A percentile compares a stretch with the other conserved stretches of the same genome.
Evolutionary conservation across 345 rosid species (phyloP).

Genomic region (Draba incana): DNA sequence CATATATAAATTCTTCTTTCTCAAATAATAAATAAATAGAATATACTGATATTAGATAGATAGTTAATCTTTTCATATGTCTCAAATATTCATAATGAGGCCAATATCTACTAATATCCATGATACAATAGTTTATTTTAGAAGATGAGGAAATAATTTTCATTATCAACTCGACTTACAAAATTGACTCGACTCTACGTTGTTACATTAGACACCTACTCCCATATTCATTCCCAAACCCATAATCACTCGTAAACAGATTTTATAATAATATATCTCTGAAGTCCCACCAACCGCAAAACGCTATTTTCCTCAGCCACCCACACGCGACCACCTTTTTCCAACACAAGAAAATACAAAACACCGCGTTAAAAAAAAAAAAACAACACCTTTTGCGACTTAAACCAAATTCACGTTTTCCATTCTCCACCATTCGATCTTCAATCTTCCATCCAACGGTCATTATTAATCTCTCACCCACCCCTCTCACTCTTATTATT

Average conservation of each 20-base stretch:
- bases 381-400: slow-evolving; percentile 19
- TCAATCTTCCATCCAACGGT: slow-evolving; percentile 32
- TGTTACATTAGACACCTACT: slow-evolving; percentile 32
- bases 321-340: slow-evolving; percentile 37
- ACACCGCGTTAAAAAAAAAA: slow-evolving; percentile 6
- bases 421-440: slow-evolving; percentile 34
- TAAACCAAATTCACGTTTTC: slow-evolving; percentile 31
- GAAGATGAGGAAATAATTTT: not conserved
- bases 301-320: slow-evolving; percentile 35
- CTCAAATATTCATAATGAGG: not conserved
- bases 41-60: not conserved
- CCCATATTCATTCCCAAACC: slow-evolving; percentile 26
- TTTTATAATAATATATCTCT: not conserved
- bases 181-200: slow-evolving; percentile 20
- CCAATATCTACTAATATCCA: not conserved
- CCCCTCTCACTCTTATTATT: slow-evolving; percentile 28
- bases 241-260: slow-evolving; percentile 9
- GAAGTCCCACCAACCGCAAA: slow-evolving; percentile 39
- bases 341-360: not conserved
- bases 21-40: not conserved
- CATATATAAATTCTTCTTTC: not conserved
- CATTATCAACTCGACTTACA: slow-evolving; percentile 1
- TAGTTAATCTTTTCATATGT: not conserved
- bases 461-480: slow-evolving; percentile 37
- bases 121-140: too few relatives aligned